Base-by-base conservation (phyloP, 1,284 basidiomycete genomes). In the Termitomyces sp. region DNA sequence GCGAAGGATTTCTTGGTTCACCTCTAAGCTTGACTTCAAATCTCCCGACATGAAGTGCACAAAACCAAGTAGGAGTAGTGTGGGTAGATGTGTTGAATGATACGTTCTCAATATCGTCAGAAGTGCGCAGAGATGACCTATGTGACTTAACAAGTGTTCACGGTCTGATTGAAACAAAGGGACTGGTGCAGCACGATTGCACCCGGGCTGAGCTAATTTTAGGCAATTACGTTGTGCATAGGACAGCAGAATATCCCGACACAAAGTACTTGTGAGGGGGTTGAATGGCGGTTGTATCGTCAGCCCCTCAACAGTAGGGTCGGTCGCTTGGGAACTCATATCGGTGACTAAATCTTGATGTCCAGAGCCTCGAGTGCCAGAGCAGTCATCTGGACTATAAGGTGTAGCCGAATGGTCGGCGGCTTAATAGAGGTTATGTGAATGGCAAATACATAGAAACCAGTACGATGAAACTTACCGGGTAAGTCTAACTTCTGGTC, bases 1-100 rank as follows among this genome's bases (percentile, higher is more conserved):
- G 34, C 34, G 34, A n/a, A 36, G 34, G 15, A 36, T 36, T n/a
- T 36, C 34, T 36, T 36, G 34, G 34, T 36, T 36, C 15, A 36
- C 5, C 5, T 36, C 34, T 15, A 36, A 36, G 5, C 34, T 36
- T 36, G 34, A 36, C 15, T 36, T 36, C 15, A 36, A n/a, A 36
- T 36, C 52, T 26, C 52, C 52, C 13, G 43, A 46, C 21, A 44
- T 19, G 39, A 38, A 46, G 19, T 53, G 17, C n/a, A 46, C 19
- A 40, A 34, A 47, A n/a, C 52, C 36, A 19, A 53, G 52, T 10
- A 53, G 26, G n/a, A 53, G 43, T 28, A 53, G 38, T 17, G 52
- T 53, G 2, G 52, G 52, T 9, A 53, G 17, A 40, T 53, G 52
- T 8, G 44, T 46, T 17, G 52, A 38, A n/a, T 53, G 52, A 53